Evolutionary conservation across 371 early-diverging fungal species (phyloP).

Genomic region (Syncephalastrum sp.): DNA sequence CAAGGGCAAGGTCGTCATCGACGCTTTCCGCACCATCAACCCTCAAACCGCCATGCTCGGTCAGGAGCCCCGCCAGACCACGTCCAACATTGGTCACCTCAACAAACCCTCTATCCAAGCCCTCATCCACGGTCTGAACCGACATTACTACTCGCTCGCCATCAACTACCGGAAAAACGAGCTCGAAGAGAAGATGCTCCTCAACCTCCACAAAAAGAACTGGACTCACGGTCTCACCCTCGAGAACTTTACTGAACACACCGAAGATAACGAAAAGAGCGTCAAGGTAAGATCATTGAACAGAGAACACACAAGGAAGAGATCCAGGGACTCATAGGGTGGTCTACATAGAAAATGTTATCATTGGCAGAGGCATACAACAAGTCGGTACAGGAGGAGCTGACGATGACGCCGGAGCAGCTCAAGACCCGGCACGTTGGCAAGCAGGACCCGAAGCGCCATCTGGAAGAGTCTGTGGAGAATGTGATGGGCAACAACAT

Average conservation of each 20-base stretch:
- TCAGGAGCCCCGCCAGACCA: slow-evolving; percentile 98
- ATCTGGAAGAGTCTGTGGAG: slow-evolving; percentile 90
- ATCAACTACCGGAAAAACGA: slow-evolving; percentile 99
- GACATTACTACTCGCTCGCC: slow-evolving; percentile 99
- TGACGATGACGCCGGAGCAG: slow-evolving; percentile 91
- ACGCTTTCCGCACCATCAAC: slow-evolving; percentile 99
- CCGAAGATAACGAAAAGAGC: slow-evolving; percentile 77
- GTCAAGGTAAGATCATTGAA: slow-evolving; percentile 64
- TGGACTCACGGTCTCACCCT: slow-evolving; percentile 98
- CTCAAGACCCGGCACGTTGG: slow-evolving; percentile 96
- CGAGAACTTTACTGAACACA: slow-evolving; percentile 80
- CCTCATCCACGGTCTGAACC: slow-evolving; percentile 98
- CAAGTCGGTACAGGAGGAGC: slow-evolving; percentile 95
- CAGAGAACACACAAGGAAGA: too few species aligned
- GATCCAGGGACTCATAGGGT: background rate
- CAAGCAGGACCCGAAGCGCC: slow-evolving; percentile 98
- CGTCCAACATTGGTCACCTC: slow-evolving; percentile 99
- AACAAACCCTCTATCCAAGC: slow-evolving; percentile 99
- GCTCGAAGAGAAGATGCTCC: slow-evolving; percentile 98
- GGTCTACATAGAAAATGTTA: slow-evolving; percentile 67
- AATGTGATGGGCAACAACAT: slow-evolving; percentile 92
- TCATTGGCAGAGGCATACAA: slow-evolving; percentile 89
- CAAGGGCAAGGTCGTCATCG: slow-evolving; percentile 99
- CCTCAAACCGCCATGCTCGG: slow-evolving; percentile 87
- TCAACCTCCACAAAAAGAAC: slow-evolving; percentile 98